Conservation (phyloP, 805 yeast species). For the Candida hungchunana region DNA sequence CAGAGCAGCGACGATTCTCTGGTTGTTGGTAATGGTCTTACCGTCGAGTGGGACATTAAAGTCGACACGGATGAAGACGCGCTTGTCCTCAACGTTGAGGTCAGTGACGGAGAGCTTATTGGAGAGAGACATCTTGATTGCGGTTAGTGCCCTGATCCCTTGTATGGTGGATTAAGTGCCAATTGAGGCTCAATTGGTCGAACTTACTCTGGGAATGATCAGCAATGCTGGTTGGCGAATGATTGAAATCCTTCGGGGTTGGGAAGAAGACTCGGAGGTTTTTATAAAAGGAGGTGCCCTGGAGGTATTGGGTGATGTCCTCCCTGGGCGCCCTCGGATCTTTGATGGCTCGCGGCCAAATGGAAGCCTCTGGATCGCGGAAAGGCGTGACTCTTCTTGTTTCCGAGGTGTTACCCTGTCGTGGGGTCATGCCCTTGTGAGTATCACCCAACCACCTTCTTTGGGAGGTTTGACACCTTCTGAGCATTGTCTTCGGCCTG, state of each 20-base stretch:
- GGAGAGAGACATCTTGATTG: constrained; percentile 76
- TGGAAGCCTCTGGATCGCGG: too few species aligned
- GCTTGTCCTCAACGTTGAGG: constrained; percentile 78
- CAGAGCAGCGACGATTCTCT: constrained; percentile 98
- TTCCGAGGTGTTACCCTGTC: too few species aligned
- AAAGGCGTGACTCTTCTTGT: too few species aligned
- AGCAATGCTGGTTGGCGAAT: background rate
- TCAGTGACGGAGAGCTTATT: constrained; percentile 92
- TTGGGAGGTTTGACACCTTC: too few species aligned
- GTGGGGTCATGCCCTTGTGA: too few species aligned
- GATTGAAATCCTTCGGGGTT: too few species aligned
- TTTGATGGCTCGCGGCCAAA: too few species aligned
- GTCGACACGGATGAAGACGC: constrained; percentile 98
- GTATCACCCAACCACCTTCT: too few species aligned
- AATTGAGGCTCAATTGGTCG: background rate
- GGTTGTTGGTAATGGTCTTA: constrained; percentile 96
- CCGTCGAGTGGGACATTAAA: constrained; percentile 96
- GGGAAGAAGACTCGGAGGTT: background rate
- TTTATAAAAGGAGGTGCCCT: background rate
- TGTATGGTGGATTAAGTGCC: background rate
- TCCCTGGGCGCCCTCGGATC: constrained; percentile 1
- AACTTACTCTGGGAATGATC: background rate
- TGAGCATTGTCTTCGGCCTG: too few species aligned
- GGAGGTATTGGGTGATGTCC: constrained; percentile 4
- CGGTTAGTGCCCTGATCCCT: constrained; percentile 3